These are phyloP conservation scores for Hyphopichia fennica DNA, from an alignment of 1,139 yeast species.

Conservation along the genomic window DNA sequence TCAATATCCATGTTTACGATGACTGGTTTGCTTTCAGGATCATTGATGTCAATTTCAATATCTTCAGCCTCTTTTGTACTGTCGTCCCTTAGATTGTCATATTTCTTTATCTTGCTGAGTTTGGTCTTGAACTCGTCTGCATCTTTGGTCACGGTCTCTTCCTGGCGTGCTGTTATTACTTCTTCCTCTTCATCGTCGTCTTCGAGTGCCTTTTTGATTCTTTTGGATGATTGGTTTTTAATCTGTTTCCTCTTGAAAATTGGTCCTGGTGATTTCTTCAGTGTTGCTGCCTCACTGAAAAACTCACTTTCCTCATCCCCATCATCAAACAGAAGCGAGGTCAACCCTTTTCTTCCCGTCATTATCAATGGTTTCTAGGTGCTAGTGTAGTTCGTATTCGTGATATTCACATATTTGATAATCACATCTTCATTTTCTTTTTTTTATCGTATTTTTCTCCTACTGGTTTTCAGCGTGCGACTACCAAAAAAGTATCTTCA, in stretches of 20 bases:
- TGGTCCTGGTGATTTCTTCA: neutral
- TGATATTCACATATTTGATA: too few species aligned
- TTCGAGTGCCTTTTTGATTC: neutral
- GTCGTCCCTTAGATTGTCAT: neutral
- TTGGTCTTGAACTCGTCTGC: neutral
- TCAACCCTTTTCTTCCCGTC: neutral
- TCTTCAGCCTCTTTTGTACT: neutral
- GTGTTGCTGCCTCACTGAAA: neutral
- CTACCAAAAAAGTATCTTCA: too few species aligned
- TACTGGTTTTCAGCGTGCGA: too few species aligned
- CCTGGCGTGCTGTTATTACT: too few species aligned
- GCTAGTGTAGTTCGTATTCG: too few species aligned
- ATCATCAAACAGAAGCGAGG: constrained; percentile 6
- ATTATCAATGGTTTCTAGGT: neutral
- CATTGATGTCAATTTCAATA: constrained; percentile 11
- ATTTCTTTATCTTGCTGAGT: neutral
- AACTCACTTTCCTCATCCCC: constrained; percentile 5
- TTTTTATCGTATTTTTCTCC: too few species aligned
- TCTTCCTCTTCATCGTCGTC: neutral
- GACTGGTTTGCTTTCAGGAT: constrained; percentile 19
- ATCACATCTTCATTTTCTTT: too few species aligned
- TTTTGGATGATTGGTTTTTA: neutral
- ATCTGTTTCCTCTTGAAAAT: constrained; percentile 8
- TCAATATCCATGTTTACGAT: constrained; percentile 17
- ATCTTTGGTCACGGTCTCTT: too few species aligned